Evolutionary conservation across 1,284 basidiomycete genomes (phyloP), one percentile per base, ranked within the genome.

Genomic region (Leccinum angustisporum): DNA sequence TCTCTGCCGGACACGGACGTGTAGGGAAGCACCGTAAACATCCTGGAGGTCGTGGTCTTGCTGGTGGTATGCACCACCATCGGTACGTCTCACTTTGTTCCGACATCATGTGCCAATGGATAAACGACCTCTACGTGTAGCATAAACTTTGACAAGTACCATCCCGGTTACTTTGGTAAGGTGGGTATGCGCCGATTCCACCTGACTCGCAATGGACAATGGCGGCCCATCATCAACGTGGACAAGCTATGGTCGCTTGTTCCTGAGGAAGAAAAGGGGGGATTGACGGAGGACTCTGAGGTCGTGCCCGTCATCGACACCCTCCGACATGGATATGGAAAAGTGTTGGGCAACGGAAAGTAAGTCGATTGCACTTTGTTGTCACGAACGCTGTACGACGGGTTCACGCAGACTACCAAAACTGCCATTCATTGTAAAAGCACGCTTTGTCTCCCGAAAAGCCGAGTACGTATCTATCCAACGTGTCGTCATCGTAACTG

Each of bases 1-100:
- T 99, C 75, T 98, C 96, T 70, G 95, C 95, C 76, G 95, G 95
- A 84, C 91, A 98, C 82, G 97, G 97, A 82, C 96, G 97, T 92
- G 92, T 99, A 77, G 97, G 97, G 74, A 98, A 99, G 88, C 97
- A 99, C 90, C 92, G 97, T 81, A 98, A 99, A 83, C 95, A 97
- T 78, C 97, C 97, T 65, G 97, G 97, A 85, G 97, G 97, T 94
- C 94, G 97, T 82, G 97, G 97, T 98, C 92, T 98, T 75, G 97
- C 97, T 83, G 97, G 97, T 95, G 97, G 97, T 88, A 86, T 91
- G 83, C 97, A 98, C 84, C 97, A 99, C 86, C 97, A 99, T 90
- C 86, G 97, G 91, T 92, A 74, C 72, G 88, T 83, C 50, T 30
- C 40, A 48, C 21, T 14, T 16, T 5, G 14, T 31, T 50, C 48